Evolutionary conservation across 1,284 basidiomycete genomes (phyloP).

Genomic region (Fomitopsis palustris): DNA sequence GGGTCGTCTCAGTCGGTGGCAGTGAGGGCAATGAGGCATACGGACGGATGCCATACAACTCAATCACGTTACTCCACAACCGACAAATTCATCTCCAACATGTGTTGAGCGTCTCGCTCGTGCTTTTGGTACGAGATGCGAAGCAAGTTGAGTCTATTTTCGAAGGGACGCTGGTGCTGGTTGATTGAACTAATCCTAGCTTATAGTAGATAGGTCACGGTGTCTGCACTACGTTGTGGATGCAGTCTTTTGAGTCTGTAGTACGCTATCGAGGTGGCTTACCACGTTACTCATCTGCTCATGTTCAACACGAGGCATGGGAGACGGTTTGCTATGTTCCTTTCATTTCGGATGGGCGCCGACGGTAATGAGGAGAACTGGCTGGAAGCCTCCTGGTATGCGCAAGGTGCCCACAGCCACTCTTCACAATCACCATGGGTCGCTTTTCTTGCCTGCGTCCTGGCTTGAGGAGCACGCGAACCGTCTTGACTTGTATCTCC

Average conservation of each 20-base stretch:
- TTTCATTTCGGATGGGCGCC: constrained; percentile 1
- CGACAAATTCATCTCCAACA: neutral
- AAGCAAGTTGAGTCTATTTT: too few species aligned
- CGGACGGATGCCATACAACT: neutral
- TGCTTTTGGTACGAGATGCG: too few species aligned
- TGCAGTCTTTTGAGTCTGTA: neutral
- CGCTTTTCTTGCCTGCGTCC: neutral
- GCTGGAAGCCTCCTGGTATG: neutral
- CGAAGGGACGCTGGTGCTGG: too few species aligned
- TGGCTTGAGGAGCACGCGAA: neutral
- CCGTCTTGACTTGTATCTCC: neutral
- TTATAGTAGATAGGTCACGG: too few species aligned
- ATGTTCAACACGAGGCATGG: neutral
- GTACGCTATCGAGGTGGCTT: neutral
- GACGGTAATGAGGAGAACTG: neutral
- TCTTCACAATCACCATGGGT: neutral
- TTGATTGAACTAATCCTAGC: too few species aligned
- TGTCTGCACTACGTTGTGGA: too few species aligned
- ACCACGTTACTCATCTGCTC: neutral
- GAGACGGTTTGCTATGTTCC: neutral
- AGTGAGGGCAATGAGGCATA: neutral
- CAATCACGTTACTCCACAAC: neutral
- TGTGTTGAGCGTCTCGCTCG: neutral
- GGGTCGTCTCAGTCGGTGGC: neutral
- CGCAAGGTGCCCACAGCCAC: neutral